Evolutionary conservation across 495 filamentous ascomycete species (phyloP).

Genomic region (Pyrenula aspistea): DNA sequence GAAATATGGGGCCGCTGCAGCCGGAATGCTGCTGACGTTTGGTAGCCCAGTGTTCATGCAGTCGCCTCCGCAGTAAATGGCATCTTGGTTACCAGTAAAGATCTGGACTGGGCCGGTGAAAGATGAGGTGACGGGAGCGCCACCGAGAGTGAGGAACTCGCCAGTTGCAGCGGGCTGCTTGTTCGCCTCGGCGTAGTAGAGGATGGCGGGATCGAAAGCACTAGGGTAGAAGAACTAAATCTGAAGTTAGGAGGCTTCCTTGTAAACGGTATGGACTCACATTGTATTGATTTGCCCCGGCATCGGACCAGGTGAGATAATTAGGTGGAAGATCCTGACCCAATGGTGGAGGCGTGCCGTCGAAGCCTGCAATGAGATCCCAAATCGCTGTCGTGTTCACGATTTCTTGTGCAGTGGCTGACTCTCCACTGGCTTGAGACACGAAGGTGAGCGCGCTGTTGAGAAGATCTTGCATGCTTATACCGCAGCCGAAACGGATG

Average conservation of each 20-base stretch:
- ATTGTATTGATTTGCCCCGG: conserved; percentile 19
- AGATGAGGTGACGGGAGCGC: conserved; percentile 12
- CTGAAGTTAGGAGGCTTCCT: too few species aligned
- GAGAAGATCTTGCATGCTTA: not conserved
- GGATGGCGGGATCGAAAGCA: conserved; percentile 32
- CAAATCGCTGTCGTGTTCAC: conserved; percentile 9
- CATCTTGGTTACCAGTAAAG: conserved; percentile 32
- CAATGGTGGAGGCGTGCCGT: conserved; percentile 6
- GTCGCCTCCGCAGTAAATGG: conserved; percentile 40
- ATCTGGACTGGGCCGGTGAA: conserved; percentile 37
- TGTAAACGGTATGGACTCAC: too few species aligned
- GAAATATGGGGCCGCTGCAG: conserved; percentile 18
- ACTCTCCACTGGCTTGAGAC: not conserved
- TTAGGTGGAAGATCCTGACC: conserved; percentile 18
- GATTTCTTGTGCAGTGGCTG: conserved; percentile 1
- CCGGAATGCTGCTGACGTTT: conserved; percentile 24
- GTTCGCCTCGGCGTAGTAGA: conserved; percentile 23
- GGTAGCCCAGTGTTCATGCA: conserved; percentile 25
- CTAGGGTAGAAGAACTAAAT: conserved; percentile 30
- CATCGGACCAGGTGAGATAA: conserved; percentile 32
- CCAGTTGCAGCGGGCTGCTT: conserved; percentile 39
- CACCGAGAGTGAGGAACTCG: conserved; percentile 31
- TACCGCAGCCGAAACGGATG: conserved; percentile 21
- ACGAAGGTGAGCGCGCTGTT: not conserved
- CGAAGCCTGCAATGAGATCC: conserved; percentile 9